Percentiles rank a stretch among this genome's conserved stretches.
phyloP scores from a whole-genome alignment of 805 yeast genomes.

The Sugiyamaella valdiviana region DNA sequence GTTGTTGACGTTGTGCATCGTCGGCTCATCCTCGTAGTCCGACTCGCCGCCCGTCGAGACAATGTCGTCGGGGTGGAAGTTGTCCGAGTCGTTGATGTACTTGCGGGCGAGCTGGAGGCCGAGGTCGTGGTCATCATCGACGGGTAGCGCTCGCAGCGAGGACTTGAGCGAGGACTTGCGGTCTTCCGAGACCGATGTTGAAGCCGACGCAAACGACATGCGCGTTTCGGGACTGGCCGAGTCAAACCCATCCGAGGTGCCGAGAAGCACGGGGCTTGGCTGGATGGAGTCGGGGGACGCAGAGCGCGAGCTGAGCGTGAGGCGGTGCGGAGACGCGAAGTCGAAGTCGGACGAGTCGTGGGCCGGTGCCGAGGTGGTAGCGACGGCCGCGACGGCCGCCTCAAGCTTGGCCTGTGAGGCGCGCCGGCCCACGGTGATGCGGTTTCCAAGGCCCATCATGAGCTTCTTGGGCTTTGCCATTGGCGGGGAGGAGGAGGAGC shows the following conservation, averaged over 20 bases:
- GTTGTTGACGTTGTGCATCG: background rate
- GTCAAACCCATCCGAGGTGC: constrained; percentile 4
- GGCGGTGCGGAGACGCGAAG: background rate
- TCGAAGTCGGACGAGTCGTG: background rate
- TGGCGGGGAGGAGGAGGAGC: background rate
- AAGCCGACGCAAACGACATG: background rate
- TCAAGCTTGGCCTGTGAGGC: background rate
- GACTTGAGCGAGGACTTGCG: background rate
- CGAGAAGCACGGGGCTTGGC: constrained; percentile 7
- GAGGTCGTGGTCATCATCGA: background rate
- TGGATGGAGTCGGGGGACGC: constrained; percentile 8
- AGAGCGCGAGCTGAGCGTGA: background rate
- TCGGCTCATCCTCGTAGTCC: background rate
- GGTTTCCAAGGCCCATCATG: constrained; percentile 9
- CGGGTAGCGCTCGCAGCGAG: background rate
- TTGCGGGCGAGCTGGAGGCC: constrained; percentile 4
- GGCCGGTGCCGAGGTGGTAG: background rate
- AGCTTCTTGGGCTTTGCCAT: constrained; percentile 2
- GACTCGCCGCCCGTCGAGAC: background rate
- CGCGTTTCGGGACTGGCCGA: background rate
- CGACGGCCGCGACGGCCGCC: background rate
- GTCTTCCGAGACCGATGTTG: background rate
- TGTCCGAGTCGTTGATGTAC: background rate
- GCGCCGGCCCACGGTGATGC: constrained; percentile 1
- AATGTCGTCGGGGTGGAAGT: background rate